Percentiles rank a stretch among this genome's conserved stretches.
phyloP scores from a whole-genome alignment of 495 filamentous ascomycete genomes.

The Penicillium antarcticum region DNA sequence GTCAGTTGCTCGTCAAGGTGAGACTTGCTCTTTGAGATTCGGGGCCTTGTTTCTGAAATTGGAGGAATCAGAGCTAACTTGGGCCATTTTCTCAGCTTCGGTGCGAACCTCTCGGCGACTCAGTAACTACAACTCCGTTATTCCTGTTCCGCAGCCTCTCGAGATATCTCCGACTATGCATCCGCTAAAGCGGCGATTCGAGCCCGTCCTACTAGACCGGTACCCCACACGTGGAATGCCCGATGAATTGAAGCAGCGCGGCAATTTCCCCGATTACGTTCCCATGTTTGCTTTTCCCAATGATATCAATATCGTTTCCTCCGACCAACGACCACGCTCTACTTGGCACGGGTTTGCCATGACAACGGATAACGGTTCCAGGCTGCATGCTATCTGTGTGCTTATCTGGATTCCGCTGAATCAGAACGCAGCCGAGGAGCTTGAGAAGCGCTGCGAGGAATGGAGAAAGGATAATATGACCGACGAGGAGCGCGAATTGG shows the following conservation, averaged over 20 bases:
- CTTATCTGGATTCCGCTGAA: conserved; percentile 92
- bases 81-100: conserved; percentile 58
- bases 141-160: conserved; percentile 87
- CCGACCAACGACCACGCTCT: conserved; percentile 85
- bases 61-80: background rate
- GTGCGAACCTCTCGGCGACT: conserved; percentile 83
- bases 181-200: conserved; percentile 87
- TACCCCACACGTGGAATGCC: conserved; percentile 81
- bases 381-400: conserved; percentile 86
- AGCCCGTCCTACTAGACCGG: conserved; percentile 88
- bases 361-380: conserved; percentile 89
- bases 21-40: conserved; percentile 25
- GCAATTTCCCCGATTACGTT: conserved; percentile 92
- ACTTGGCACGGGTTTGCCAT: conserved; percentile 99
- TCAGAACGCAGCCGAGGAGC: conserved; percentile 72
- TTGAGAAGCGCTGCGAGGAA: conserved; percentile 88
- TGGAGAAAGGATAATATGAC: conserved; percentile 97
- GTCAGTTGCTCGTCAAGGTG: conserved; percentile 72
- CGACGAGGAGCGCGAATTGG: conserved; percentile 89
- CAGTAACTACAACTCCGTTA: conserved; percentile 98
- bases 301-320: conserved; percentile 93
- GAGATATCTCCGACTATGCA: conserved; percentile 91
- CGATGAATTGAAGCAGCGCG: conserved; percentile 79
- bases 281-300: conserved; percentile 99
- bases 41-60: background rate